Base-by-base conservation (phyloP, 164 flowering plant species). In the Vitis rupestris region DNA sequence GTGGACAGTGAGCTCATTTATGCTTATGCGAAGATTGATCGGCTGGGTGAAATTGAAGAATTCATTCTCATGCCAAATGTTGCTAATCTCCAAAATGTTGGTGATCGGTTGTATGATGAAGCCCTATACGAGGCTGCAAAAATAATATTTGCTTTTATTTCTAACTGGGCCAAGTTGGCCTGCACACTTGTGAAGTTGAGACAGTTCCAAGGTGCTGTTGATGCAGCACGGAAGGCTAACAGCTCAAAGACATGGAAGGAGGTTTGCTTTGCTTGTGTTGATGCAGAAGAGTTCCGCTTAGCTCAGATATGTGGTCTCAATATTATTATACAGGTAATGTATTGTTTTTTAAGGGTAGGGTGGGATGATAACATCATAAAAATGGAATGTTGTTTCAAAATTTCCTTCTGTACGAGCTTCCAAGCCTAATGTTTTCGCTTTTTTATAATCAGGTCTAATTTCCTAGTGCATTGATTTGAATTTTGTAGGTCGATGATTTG, bases 251-350 rank as follows among this genome's bases (percentile, higher is more conserved):
- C 99, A 68, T 93, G 98, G 99, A 95, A 95, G 75, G 97, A 90
- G 80, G 97, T 95, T 50, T 95, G 99, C 80, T 95, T 95, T 88
- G 99, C 99, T 66, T 95, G 99, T 86, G 99, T 95, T 69, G 98
- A 93, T 86, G 98, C 97, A 9, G 99, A 95, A 81, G 99, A 95
- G 80, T 95, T 95, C 89, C 92, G 98, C n/a, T 79, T 95, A 78
- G 98, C 99, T 65, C 99, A 95, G 77, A 95, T 95, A n/a, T 95
- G 99, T 86, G 98, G 99, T 37, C 94, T 95, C 29, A 95, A 95
- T 75, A 88, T 95, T 54, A 95, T 95, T 75, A 80, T 93, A 29
- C 97, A 92, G 97, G 99, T 94, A 57, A 59, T 19, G 3, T 69
- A 37, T 69, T 16, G 9, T 63, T 17, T 16, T 19, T 17, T 56